Evolutionary conservation across 2,329 filamentous ascomycete genomes (phyloP).

Genomic region (Talaromyces marneffei): DNA sequence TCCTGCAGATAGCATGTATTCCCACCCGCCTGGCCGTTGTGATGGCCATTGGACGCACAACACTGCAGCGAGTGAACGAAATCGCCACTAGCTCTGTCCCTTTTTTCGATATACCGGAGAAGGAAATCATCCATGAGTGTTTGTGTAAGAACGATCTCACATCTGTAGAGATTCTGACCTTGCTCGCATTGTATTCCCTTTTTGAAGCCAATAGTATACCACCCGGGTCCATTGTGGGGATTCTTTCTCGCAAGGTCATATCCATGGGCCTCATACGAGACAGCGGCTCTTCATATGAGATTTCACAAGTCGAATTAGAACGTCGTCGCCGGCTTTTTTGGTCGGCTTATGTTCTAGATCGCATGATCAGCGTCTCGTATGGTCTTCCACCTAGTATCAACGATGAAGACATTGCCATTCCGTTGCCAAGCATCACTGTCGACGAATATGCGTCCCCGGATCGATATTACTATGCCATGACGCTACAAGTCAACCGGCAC

Average conservation of each 20-base stretch:
- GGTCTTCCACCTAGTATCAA: conserved; percentile 38
- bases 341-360: conserved; percentile 44
- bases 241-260: conserved; percentile 9
- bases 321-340: conserved; percentile 40
- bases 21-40: conserved; percentile 40
- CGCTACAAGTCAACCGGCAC: conserved; percentile 43
- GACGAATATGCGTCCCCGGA: conserved; percentile 42
- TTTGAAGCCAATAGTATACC: conserved; percentile 40
- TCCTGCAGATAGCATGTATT: conserved; percentile 1
- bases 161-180: conserved; percentile 39
- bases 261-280: conserved; percentile 7
- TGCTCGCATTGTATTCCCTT: conserved; percentile 41
- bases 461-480: conserved; percentile 34
- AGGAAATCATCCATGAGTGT: conserved; percentile 40
- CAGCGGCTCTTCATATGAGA: not conserved
- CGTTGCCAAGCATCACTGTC: conserved; percentile 42
- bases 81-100: conserved; percentile 25
- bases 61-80: conserved; percentile 40
- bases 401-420: conserved; percentile 38
- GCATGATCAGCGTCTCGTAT: conserved; percentile 42
- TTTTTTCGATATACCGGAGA: conserved; percentile 3
- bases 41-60: conserved; percentile 45
- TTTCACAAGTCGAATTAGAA: conserved; percentile 23
- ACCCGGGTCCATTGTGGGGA: conserved; percentile 37
- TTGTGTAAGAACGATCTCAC: conserved; percentile 32